Evolutionary conservation across 148 eudicot species (phyloP).

Genomic region (Amaranthus hypochondriacus): DNA sequence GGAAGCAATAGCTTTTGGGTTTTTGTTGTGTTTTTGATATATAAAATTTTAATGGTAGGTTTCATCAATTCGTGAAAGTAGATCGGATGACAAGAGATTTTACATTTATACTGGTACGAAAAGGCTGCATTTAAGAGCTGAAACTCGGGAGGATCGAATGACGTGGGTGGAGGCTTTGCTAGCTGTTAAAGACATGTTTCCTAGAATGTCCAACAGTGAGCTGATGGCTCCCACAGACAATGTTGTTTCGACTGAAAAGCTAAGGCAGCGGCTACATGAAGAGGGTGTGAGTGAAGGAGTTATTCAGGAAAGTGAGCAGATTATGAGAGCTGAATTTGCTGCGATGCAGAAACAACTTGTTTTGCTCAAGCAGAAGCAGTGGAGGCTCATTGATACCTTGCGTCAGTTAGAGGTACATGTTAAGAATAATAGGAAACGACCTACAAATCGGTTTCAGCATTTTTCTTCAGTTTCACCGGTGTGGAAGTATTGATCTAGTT

Average conservation of each 20-base stretch:
- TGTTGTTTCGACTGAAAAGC: conserved; percentile 57
- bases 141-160: conserved; percentile 62
- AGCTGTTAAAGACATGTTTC: conserved; percentile 87
- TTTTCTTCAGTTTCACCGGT: conserved; percentile 39
- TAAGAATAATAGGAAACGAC: conserved; percentile 25
- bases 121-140: conserved; percentile 84
- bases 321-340: conserved; percentile 69
- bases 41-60: conserved; percentile 38
- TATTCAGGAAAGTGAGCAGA: conserved; percentile 70
- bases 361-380: conserved; percentile 75
- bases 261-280: conserved; percentile 61
- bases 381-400: conserved; percentile 60
- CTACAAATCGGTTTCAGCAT: conserved; percentile 27
- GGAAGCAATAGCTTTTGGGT: neutral
- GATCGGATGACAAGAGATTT: conserved; percentile 90
- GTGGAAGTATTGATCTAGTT: conserved; percentile 3
- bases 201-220: conserved; percentile 76
- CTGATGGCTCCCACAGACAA: conserved; percentile 59
- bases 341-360: conserved; percentile 64
- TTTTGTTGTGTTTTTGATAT: neutral
- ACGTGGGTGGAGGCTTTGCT: conserved; percentile 85
- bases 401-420: conserved; percentile 83
- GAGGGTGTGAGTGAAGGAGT: conserved; percentile 69
- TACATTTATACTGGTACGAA: conserved; percentile 88
- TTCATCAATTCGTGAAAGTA: conserved; percentile 76